Evolutionary conservation across 2,329 filamentous ascomycete species (phyloP).

Genomic region (Fusarium nematophilum): DNA sequence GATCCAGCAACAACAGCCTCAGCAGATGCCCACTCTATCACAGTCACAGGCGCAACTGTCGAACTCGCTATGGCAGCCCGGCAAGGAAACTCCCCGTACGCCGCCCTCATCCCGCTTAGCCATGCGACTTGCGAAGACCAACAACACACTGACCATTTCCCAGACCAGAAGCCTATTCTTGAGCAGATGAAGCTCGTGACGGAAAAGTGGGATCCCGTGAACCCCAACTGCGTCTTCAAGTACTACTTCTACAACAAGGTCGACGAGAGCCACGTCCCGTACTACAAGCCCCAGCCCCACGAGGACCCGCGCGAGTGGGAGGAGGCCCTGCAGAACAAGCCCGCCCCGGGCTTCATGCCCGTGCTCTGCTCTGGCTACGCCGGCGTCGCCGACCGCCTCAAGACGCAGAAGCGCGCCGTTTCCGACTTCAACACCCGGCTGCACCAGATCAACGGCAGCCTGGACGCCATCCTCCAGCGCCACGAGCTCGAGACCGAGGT

Average conservation of each 20-base stretch:
- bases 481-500: slow-evolving; percentile 83
- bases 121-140: neutral
- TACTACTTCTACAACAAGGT: slow-evolving; percentile 91
- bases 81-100: slow-evolving; percentile 62
- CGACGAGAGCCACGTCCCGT: slow-evolving; percentile 78
- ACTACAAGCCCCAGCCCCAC: slow-evolving; percentile 75
- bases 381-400: slow-evolving; percentile 76
- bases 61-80: slow-evolving; percentile 65
- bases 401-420: slow-evolving; percentile 77
- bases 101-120: slow-evolving; percentile 4
- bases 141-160: slow-evolving; percentile 13
- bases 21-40: slow-evolving; percentile 56
- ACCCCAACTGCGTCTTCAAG: slow-evolving; percentile 78
- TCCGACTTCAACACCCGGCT: slow-evolving; percentile 76
- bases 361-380: slow-evolving; percentile 80
- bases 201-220: slow-evolving; percentile 79
- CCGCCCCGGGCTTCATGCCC: slow-evolving; percentile 79
- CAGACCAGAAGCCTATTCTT: slow-evolving; percentile 75
- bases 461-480: slow-evolving; percentile 77
- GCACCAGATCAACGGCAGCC: slow-evolving; percentile 81
- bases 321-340: slow-evolving; percentile 83
- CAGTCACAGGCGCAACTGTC: slow-evolving; percentile 61
- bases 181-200: slow-evolving; percentile 79
- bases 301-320: slow-evolving; percentile 87
- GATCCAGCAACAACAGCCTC: slow-evolving; percentile 53